phyloP scores from a whole-genome alignment of 2,329 filamentous ascomycete species.

The Talaromyces sp. region DNA sequence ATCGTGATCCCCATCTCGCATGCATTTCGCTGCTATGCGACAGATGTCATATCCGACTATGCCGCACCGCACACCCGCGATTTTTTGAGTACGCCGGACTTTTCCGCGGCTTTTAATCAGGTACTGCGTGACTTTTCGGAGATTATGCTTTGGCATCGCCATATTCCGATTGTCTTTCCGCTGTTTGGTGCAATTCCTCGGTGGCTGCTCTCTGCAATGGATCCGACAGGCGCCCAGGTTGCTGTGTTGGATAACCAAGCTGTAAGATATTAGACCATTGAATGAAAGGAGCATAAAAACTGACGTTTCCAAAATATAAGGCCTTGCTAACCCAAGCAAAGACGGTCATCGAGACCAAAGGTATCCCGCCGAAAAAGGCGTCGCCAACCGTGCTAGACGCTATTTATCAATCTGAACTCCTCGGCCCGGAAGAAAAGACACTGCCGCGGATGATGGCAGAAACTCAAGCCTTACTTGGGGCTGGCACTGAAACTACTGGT shows the following conservation, averaged over 20 bases:
- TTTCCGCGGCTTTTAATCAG: constrained; percentile 10
- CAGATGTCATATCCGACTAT: constrained; percentile 14
- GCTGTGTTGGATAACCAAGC: constrained; percentile 14
- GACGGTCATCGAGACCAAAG: constrained; percentile 11
- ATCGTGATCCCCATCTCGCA: constrained; percentile 8
- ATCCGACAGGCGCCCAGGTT: constrained; percentile 11
- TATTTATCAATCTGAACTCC: constrained; percentile 10
- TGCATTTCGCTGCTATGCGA: constrained; percentile 13
- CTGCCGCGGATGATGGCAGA: constrained; percentile 25
- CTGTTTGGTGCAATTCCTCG: constrained; percentile 9
- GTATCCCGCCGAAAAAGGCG: constrained; percentile 7
- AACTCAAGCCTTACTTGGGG: constrained; percentile 22
- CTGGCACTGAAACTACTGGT: constrained; percentile 23
- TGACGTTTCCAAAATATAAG: not conserved
- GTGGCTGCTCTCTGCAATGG: constrained; percentile 9
- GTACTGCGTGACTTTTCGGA: constrained; percentile 12
- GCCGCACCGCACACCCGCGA: constrained; percentile 11
- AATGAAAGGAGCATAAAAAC: not conserved
- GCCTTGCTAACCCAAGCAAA: constrained; percentile 9
- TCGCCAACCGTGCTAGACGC: constrained; percentile 12
- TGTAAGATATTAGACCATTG: constrained; percentile 1
- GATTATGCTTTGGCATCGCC: constrained; percentile 13
- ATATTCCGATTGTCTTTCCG: constrained; percentile 11
- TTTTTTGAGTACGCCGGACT: constrained; percentile 12
- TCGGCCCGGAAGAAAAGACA: constrained; percentile 12